A percentile compares a stretch with the other conserved stretches of the same genome.
phyloP scores from a whole-genome alignment of 768 basidiomycete species.

The Paxillus rubicundulus region DNA sequence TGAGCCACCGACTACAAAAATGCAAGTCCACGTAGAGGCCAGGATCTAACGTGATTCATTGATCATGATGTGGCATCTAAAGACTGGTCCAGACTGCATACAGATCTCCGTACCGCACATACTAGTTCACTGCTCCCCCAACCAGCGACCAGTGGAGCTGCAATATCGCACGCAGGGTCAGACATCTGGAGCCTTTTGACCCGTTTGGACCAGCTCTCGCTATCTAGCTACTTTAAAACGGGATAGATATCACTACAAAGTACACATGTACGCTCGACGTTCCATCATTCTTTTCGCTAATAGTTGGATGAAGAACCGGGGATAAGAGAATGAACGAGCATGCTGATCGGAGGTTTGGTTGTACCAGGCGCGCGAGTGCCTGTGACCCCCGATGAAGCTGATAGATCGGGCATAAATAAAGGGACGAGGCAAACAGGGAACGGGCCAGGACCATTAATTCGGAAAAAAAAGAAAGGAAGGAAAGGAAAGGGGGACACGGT shows the following conservation, averaged over 20 bases:
- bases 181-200: too few species aligned
- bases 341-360: neutral
- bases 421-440: constrained; percentile 10
- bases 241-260: constrained; percentile 22
- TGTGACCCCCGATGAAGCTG: constrained; percentile 1
- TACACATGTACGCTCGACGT: constrained; percentile 17
- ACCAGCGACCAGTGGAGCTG: too few species aligned
- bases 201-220: neutral
- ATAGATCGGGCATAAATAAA: constrained; percentile 29
- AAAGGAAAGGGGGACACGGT: neutral
- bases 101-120: too few species aligned
- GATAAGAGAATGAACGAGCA: neutral
- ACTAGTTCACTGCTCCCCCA: too few species aligned
- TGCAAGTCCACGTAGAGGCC: too few species aligned
- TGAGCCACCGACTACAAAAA: too few species aligned
- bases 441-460: constrained; percentile 15
- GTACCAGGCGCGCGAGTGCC: constrained; percentile 1
- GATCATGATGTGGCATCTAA: too few species aligned
- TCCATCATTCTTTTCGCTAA: constrained; percentile 5
- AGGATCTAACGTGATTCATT: too few species aligned
- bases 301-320: neutral
- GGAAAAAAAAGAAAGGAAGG: constrained; percentile 17
- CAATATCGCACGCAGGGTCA: too few species aligned
- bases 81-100: too few species aligned
- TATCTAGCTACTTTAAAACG: neutral